A percentile compares a stretch with the other conserved stretches of the same genome.
These are phyloP conservation scores for Echinosophora koreensis DNA, from an alignment of 306 rosid genomes.

Conservation along the genomic window DNA sequence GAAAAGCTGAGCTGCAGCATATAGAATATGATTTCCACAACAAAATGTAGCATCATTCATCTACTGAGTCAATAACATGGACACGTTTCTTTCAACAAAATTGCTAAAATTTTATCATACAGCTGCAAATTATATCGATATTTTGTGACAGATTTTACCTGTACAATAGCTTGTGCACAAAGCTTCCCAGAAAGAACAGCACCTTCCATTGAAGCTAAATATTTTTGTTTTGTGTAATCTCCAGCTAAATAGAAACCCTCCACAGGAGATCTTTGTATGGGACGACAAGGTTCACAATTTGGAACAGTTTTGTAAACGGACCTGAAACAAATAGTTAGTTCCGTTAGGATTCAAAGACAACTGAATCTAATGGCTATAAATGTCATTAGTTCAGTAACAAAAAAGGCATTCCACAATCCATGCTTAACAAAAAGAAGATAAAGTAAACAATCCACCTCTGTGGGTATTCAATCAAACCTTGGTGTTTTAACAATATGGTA, in stretches of 20 bases:
- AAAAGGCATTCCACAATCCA: conserved; percentile 1
- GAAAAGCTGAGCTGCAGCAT: not conserved
- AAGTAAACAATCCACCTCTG: conserved; percentile 33
- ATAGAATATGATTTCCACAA: not conserved
- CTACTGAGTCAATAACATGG: not conserved
- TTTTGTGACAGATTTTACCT: conserved; percentile 62
- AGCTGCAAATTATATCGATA: conserved; percentile 14
- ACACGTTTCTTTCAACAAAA: not conserved
- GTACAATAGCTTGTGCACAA: conserved; percentile 94
- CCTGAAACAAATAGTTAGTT: conserved; percentile 54
- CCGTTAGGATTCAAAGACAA: conserved; percentile 38
- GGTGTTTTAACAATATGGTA: conserved; percentile 97
- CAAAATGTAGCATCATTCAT: not conserved
- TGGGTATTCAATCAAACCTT: conserved; percentile 63
- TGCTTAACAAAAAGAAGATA: conserved; percentile 15
- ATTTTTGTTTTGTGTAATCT: conserved; percentile 95
- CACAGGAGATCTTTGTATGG: conserved; percentile 88
- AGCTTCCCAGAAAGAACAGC: conserved; percentile 97
- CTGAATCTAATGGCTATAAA: conserved; percentile 14
- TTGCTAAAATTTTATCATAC: conserved; percentile 22
- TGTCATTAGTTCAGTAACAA: conserved; percentile 10
- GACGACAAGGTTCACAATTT: conserved; percentile 92
- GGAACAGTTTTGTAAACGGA: conserved; percentile 95
- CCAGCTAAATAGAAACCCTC: conserved; percentile 97
- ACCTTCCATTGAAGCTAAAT: conserved; percentile 99